A percentile compares a stretch with the other conserved stretches of the same genome.
Evolutionary conservation across 768 basidiomycete species (phyloP).

Genomic region (Tricholoma sp.): DNA sequence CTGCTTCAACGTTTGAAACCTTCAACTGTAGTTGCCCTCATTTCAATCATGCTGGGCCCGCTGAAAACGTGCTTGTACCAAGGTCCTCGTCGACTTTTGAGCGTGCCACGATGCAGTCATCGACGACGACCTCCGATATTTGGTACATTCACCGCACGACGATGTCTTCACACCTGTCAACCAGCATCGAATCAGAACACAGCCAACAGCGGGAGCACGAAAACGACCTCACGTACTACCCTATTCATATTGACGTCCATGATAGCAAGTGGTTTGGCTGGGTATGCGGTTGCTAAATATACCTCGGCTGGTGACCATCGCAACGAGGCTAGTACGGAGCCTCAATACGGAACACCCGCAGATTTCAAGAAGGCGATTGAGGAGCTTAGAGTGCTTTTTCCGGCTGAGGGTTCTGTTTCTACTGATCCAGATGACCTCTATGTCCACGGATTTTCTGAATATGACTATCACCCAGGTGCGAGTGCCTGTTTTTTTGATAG

Average conservation of each 20-base stretch:
- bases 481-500: background rate
- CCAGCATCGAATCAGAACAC: background rate
- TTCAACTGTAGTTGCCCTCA: too few species aligned
- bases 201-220: background rate
- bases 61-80: background rate
- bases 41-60: background rate
- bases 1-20: too few species aligned
- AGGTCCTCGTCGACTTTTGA: background rate
- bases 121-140: background rate
- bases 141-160: background rate
- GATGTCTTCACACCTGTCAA: background rate
- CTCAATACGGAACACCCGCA: conserved; percentile 42
- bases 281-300: background rate
- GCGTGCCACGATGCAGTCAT: background rate
- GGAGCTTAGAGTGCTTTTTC: conserved; percentile 40
- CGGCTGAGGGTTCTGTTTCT: conserved; percentile 33
- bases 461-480: conserved; percentile 48
- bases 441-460: conserved; percentile 51
- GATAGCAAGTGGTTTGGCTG: background rate
- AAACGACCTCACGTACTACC: background rate
- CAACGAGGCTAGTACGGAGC: conserved; percentile 1
- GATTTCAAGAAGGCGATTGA: conserved; percentile 52
- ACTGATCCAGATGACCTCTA: conserved; percentile 49
- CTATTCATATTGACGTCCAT: background rate
- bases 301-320: background rate